Percentiles rank a stretch among this genome's conserved stretches.
Conservation (phyloP, 2,329 filamentous ascomycete genomes). For the Hymenotorrendiella dingleyae region DNA sequence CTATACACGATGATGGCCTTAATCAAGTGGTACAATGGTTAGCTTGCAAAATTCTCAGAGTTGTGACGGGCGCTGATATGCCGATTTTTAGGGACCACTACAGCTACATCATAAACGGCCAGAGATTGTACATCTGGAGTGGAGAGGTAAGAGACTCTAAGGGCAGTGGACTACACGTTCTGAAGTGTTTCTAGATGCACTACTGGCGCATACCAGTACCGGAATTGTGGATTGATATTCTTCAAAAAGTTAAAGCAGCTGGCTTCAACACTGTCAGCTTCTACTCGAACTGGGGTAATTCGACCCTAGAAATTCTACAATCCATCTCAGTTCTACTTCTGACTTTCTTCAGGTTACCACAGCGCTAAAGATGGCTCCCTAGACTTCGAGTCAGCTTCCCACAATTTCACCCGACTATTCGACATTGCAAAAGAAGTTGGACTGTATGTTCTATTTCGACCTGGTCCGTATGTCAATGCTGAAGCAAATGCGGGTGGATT, state of each 20-base stretch:
- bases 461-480: conserved; percentile 62
- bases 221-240: conserved; percentile 61
- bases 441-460: conserved; percentile 66
- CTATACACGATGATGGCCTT: conserved; percentile 41
- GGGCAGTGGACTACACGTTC: too few species aligned
- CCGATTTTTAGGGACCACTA: conserved; percentile 40
- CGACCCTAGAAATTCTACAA: too few species aligned
- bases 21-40: conserved; percentile 41
- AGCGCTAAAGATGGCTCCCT: conserved; percentile 61
- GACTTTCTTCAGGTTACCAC: conserved; percentile 35
- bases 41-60: not conserved
- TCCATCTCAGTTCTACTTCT: conserved; percentile 1
- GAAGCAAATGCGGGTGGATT: conserved; percentile 58
- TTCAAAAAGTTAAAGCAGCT: conserved; percentile 76
- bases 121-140: conserved; percentile 45
- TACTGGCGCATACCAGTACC: conserved; percentile 54
- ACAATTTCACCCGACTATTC: conserved; percentile 61
- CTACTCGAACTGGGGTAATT: conserved; percentile 72
- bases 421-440: conserved; percentile 66
- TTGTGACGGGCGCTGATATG: not conserved
- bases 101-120: conserved; percentile 45
- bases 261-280: conserved; percentile 74
- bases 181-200: too few species aligned
- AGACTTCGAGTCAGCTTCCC: conserved; percentile 53
- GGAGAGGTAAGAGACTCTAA: conserved; percentile 36